Conservation (phyloP, 2,329 filamentous ascomycete species). For the Trichoderma sp. region DNA sequence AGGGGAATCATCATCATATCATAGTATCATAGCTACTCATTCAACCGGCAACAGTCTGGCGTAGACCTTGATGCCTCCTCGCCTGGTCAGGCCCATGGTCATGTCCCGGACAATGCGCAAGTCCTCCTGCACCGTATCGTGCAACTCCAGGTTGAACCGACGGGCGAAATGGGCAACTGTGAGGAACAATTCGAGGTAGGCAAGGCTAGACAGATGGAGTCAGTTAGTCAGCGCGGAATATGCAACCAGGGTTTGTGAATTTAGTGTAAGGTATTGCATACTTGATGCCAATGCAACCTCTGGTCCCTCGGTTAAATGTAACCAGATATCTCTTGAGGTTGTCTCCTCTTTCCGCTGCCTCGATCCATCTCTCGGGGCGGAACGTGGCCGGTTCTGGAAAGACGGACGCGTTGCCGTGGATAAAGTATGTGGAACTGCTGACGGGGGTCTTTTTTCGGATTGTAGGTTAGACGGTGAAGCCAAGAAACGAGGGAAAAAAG, state of each 20-base stretch:
- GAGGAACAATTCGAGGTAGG: slow-evolving; percentile 25
- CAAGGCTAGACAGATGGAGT: neutral
- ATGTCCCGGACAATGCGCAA: slow-evolving; percentile 14
- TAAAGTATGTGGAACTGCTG: slow-evolving; percentile 27
- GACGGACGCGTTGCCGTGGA: slow-evolving; percentile 28
- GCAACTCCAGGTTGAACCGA: slow-evolving; percentile 27
- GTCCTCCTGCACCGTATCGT: slow-evolving; percentile 23
- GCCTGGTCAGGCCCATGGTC: neutral
- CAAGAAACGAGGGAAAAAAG: neutral
- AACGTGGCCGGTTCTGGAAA: slow-evolving; percentile 31
- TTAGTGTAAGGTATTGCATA: slow-evolving; percentile 3
- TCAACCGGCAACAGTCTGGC: neutral
- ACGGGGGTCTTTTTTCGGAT: slow-evolving; percentile 26
- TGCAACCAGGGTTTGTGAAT: neutral
- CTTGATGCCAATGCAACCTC: slow-evolving; percentile 28
- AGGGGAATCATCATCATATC: neutral
- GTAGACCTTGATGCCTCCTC: neutral
- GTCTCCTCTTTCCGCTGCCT: slow-evolving; percentile 23
- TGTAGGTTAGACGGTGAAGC: neutral
- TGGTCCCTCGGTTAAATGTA: slow-evolving; percentile 27
- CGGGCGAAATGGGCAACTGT: slow-evolving; percentile 23
- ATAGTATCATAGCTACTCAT: neutral
- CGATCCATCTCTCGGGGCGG: slow-evolving; percentile 32
- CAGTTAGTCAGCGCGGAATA: neutral
- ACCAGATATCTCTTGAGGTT: slow-evolving; percentile 23